Base-by-base conservation (phyloP, 2,329 filamentous ascomycete species). In the Calonectria hongkongensis region DNA sequence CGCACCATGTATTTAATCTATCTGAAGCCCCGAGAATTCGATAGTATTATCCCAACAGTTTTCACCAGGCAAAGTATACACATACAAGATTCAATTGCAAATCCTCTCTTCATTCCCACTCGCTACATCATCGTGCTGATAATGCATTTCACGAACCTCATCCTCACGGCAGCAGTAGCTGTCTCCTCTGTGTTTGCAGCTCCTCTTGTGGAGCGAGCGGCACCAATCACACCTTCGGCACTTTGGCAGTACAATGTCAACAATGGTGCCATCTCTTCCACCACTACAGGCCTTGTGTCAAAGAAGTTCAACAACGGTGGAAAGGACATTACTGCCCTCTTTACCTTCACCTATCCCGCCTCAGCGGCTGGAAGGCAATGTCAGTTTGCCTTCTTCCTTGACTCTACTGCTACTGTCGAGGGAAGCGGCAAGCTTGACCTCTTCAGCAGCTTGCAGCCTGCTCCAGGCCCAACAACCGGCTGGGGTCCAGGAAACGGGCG, bases 351-450 rank as follows among this genome's bases (percentile, higher is more conserved):
- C n/a, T 81, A 82, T 64, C 78, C 78, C 62, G 51, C 66, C 33
- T 73, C 51, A 6, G 67, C 74, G 1, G 47, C 69, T 13, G 80
- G 78, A 54, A 76, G 73, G 62, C 72, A 78, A 62, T 82, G 81
- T 75, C 75, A 75, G 33, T 75, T 82, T 50, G 67, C 71, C 62
- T 82, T 82, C 74, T 75, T 65, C 63, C 77, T 81, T 45, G 68
- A 74, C 30, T 66, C 75, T 69, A 66, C 64, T 54, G 74, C 74
- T 8, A 71, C 68, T 12, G 70, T 71, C 16, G 66, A 63, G 25
- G 80, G 78, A 43, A 81, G 74, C 60, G 47, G 76, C 71, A 79
- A 79, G 71, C 69, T 82, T 39, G 81, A 82, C 71, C 48, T 82
- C 51, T 82, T 77, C 73, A 77, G 77, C 25, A 79, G 76, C 39